Conservation (phyloP, 2,329 filamentous ascomycete genomes). For the Phialemonium atrogriseum region DNA sequence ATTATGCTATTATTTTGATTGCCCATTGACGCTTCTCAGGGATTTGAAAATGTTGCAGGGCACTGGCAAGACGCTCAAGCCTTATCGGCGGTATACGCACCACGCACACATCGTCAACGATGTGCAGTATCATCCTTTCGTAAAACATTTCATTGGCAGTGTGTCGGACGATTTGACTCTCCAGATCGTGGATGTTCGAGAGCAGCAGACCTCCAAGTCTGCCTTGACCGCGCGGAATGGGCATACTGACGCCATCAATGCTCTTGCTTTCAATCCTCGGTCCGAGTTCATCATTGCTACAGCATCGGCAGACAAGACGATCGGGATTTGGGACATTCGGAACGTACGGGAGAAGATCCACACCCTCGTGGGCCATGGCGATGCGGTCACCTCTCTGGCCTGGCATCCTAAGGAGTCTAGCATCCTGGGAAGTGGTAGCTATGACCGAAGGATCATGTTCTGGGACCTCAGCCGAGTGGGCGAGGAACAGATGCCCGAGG, state of each 20-base stretch:
- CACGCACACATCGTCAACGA: slow-evolving; percentile 93
- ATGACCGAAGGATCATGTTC: slow-evolving; percentile 89
- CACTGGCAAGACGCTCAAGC: slow-evolving; percentile 60
- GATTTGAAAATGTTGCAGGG: slow-evolving; percentile 71
- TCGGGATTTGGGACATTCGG: slow-evolving; percentile 90
- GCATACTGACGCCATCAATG: slow-evolving; percentile 89
- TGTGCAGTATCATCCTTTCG: slow-evolving; percentile 87
- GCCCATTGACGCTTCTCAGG: slow-evolving; percentile 33
- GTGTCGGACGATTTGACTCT: slow-evolving; percentile 94
- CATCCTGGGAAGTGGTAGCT: slow-evolving; percentile 83
- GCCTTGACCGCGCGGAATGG: slow-evolving; percentile 63
- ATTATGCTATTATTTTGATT: not conserved
- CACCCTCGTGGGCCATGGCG: slow-evolving; percentile 77
- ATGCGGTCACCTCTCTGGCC: slow-evolving; percentile 82
- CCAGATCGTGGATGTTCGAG: slow-evolving; percentile 83
- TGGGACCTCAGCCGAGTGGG: slow-evolving; percentile 92
- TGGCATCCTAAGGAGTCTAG: slow-evolving; percentile 92
- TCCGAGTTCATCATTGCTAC: slow-evolving; percentile 88
- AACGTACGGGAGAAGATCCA: slow-evolving; percentile 87
- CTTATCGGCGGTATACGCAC: slow-evolving; percentile 71
- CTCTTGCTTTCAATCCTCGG: slow-evolving; percentile 87
- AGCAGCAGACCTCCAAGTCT: slow-evolving; percentile 54
- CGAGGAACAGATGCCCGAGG: slow-evolving; percentile 90
- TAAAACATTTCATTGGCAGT: slow-evolving; percentile 77
- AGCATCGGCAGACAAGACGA: slow-evolving; percentile 89